phyloP scores from a whole-genome alignment of 129 eudicot species.

The Cynara cardunculus region DNA sequence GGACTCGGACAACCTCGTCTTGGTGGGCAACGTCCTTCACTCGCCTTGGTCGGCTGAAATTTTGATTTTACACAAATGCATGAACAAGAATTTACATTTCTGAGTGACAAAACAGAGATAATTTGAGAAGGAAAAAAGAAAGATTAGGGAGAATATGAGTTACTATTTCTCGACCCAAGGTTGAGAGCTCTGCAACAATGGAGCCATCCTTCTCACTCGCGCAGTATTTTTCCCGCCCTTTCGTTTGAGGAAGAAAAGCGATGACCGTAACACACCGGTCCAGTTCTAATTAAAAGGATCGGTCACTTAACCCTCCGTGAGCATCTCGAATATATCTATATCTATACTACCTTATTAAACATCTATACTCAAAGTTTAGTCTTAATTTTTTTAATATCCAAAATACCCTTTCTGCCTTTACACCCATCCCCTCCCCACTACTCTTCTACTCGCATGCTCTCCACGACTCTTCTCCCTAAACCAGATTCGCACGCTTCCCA shows the following conservation, averaged over 20 bases:
- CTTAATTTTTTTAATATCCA: too few relatives aligned
- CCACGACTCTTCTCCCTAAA: too few relatives aligned
- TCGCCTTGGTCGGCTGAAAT: slow-evolving; percentile 83
- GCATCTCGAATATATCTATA: too few relatives aligned
- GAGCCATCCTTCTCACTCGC: slow-evolving; percentile 64
- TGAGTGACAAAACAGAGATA: background rate
- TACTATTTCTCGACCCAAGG: slow-evolving; percentile 99
- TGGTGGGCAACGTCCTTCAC: slow-evolving; percentile 99
- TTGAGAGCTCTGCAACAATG: slow-evolving; percentile 80
- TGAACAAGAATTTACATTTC: background rate
- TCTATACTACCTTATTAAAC: too few relatives aligned
- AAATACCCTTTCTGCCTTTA: too few relatives aligned
- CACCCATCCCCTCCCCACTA: too few relatives aligned
- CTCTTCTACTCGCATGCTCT: too few relatives aligned
- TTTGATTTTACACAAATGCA: background rate
- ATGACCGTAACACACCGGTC: background rate
- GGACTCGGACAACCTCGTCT: slow-evolving; percentile 93
- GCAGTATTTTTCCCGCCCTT: slow-evolving; percentile 19
- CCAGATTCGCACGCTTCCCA: too few relatives aligned
- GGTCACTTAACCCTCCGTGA: too few relatives aligned
- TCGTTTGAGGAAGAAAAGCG: background rate
- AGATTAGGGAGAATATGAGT: background rate
- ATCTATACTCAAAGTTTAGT: too few relatives aligned
- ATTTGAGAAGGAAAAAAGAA: background rate
- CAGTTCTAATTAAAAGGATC: background rate